Base-by-base conservation (phyloP, 805 yeast species). In the Pichia insulana region DNA sequence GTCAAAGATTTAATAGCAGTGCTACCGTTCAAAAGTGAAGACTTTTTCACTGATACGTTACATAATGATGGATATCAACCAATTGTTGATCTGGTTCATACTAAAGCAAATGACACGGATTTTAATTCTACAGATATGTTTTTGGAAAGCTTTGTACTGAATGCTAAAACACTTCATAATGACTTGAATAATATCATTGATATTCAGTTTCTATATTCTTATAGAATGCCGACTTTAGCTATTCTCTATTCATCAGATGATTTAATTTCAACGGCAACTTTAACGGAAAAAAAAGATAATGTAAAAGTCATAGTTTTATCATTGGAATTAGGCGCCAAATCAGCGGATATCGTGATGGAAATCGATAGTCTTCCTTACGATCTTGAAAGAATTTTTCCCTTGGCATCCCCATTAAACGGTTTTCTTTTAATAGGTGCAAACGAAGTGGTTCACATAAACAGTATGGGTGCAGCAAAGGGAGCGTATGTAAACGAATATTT, bases 231-330 rank as follows among this genome's bases (percentile, higher is more conserved):
- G 0, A 89, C 97, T 0, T 41, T 61, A n/a, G 64, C 64, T 2
- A 45, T 61, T 13, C 42, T 61, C 35, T 60, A 61, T 45, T 58
- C 63, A 0, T 63, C 66, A 1, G 55, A 59, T 27, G 41, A 57
- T 1, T 36, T 54, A 11, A 76, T 88, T 0, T 86, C 96, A 95
- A 79, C 94, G 0, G 96, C 96, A 0, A 70, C 74, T 41, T 61
- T 82, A 28, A 70, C 80, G 2, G 63, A 70, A 39, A 65, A 62
- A 6, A 80, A 77, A 53, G 95, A 86, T 53, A 81, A 77, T 15
- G 66, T 77, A 26, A 68, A 70, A 34, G 73, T 78, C 45, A 64
- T 76, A 22, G 85, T 83, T 0, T 57, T 86, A 37, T 78, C 95
- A 0, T 62, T 89, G 17, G 90, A 88, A 51, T 53, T 81, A 13